A percentile compares a stretch with the other conserved stretches of the same genome.
Evolutionary conservation across 768 basidiomycete species (phyloP).

Genomic region (Solioccasus polychromus): DNA sequence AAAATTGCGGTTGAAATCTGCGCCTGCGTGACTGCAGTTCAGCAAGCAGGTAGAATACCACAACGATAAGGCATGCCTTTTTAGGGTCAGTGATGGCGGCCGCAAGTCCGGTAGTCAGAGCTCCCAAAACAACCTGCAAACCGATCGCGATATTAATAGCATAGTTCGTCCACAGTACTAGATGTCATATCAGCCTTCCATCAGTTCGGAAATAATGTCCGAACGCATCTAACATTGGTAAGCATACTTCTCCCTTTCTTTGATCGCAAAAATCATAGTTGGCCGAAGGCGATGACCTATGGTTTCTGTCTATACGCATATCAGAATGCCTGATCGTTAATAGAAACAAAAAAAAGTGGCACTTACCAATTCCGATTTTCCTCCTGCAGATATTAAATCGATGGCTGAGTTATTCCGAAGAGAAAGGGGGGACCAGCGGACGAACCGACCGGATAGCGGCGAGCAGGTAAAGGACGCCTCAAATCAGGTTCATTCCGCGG

Average conservation of each 20-base stretch:
- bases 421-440: neutral
- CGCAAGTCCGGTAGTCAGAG: slow-evolving; percentile 64
- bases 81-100: slow-evolving; percentile 41
- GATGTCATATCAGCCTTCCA: neutral
- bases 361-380: slow-evolving; percentile 23
- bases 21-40: too few relatives aligned
- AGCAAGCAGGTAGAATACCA: too few relatives aligned
- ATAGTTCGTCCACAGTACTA: slow-evolving; percentile 32
- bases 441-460: slow-evolving; percentile 4
- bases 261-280: slow-evolving; percentile 46
- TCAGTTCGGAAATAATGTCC: slow-evolving; percentile 6
- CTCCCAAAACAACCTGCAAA: slow-evolving; percentile 61
- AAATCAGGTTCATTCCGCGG: too few relatives aligned
- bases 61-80: slow-evolving; percentile 44
- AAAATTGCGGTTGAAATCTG: slow-evolving; percentile 40
- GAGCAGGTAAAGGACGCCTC: too few relatives aligned
- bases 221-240: slow-evolving; percentile 36
- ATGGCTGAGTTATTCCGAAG: too few relatives aligned
- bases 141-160: slow-evolving; percentile 51
- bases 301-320: too few relatives aligned
- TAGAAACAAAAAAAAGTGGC: too few relatives aligned
- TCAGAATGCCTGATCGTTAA: too few relatives aligned
- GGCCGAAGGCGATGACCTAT: slow-evolving; percentile 54
- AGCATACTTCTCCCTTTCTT: slow-evolving; percentile 46
- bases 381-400: slow-evolving; percentile 26